Base-by-base conservation (phyloP, 805 yeast species). In the Cyberlindnera nakhonratchasimensis region DNA sequence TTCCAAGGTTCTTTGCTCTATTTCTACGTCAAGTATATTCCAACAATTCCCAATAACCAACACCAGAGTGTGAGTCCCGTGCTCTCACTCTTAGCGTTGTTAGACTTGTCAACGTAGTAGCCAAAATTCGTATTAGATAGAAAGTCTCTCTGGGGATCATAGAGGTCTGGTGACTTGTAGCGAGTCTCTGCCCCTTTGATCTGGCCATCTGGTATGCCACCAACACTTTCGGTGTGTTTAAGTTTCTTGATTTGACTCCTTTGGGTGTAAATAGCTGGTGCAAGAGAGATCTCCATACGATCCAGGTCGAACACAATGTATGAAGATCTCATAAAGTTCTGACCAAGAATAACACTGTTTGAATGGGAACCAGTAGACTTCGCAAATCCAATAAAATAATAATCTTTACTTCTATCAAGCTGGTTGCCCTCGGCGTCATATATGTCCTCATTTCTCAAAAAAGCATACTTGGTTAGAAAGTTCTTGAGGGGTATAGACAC, bases 221-320 rank as follows among this genome's bases (percentile, higher is more conserved):
- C 22, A 42, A 39, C 24, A 37, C 34, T 28, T 39, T 42, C 11
- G 8, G 42, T 19, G 6, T 12, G 17, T 16, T 16, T 21, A 4
- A 54, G 25, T 29, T 19, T 36, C 29, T 24, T 28, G 14, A 43
- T 14, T 13, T 35, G 36, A 8, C 39, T 34, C 37, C 36, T 37
- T 3, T 16, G 16, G 4, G 52, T 47, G 29, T 44, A 46, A 3
- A 44, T 31, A 4, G 54, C 48, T 4, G 58, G 56, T 7, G 61
- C 61, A 19, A 57, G 24, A 3, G 53, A 48, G 5, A 57, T 33
- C 21, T 53, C 53, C 52, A 51, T 46, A 13, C 33, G 30, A 36
- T 54, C 60, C 8, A 54, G 32, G 38, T 57, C 61, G 35, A 51
- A 57, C 10, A 55, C 57, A 8, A 52, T 45, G 22, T 57, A 57